These are phyloP conservation scores for Wickerhamiella pararugosa DNA, from an alignment of 1,139 yeast species.

Conservation along the genomic window DNA sequence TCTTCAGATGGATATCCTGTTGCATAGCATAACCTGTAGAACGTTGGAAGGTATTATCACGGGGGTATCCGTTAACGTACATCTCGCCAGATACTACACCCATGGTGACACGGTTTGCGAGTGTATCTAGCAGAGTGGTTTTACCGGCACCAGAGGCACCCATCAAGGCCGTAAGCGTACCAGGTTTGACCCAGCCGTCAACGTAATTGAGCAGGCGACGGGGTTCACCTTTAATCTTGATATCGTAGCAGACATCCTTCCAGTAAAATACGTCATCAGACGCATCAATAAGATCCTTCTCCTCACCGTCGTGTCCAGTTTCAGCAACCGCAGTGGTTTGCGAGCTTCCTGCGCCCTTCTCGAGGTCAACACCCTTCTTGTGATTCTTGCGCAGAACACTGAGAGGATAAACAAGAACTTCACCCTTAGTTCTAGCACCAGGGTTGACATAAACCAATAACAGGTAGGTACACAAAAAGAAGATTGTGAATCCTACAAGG, in stretches of 20 bases:
- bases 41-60: slow-evolving; percentile 64
- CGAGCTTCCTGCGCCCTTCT: too few species aligned
- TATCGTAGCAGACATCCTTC: slow-evolving; percentile 64
- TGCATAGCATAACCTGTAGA: slow-evolving; percentile 76
- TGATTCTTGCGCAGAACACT: slow-evolving; percentile 17
- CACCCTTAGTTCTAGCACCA: slow-evolving; percentile 75
- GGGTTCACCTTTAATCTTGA: slow-evolving; percentile 42
- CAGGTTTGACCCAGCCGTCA: slow-evolving; percentile 77
- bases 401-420: slow-evolving; percentile 52
- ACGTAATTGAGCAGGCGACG: slow-evolving; percentile 51
- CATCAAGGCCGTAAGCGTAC: slow-evolving; percentile 64
- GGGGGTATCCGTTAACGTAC: slow-evolving; percentile 55
- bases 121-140: slow-evolving; percentile 58
- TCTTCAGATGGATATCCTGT: slow-evolving; percentile 58
- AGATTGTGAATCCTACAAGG: slow-evolving; percentile 37
- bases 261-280: slow-evolving; percentile 50
- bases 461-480: slow-evolving; percentile 44
- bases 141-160: slow-evolving; percentile 88
- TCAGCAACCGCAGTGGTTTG: slow-evolving; percentile 7
- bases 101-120: slow-evolving; percentile 64
- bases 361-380: too few species aligned
- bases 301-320: slow-evolving; percentile 16
- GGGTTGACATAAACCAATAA: slow-evolving; percentile 48
- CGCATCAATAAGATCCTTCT: slow-evolving; percentile 14
- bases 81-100: slow-evolving; percentile 67